Evolutionary conservation across 148 eudicot species (phyloP).

Genomic region (Nepenthes mirabilis): DNA sequence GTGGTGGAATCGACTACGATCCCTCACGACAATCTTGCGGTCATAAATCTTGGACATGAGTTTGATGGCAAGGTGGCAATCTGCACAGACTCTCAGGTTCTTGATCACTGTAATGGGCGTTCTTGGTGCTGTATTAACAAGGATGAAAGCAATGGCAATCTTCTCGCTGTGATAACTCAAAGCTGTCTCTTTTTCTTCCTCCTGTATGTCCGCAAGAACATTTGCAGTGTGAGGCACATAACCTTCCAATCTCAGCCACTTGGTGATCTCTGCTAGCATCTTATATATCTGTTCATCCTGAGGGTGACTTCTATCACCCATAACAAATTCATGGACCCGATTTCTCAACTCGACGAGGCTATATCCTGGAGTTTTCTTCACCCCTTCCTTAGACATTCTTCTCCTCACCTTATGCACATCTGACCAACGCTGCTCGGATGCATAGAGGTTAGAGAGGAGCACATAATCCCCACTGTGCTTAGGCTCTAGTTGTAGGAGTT

Average conservation of each 20-base stretch:
- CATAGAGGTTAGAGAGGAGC: conserved; percentile 70
- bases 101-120: conserved; percentile 54
- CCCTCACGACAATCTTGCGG: conserved; percentile 65
- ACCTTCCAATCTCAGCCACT: conserved; percentile 48
- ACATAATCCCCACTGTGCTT: conserved; percentile 77
- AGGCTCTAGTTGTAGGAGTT: conserved; percentile 47
- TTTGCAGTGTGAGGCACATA: conserved; percentile 45
- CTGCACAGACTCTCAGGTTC: conserved; percentile 69
- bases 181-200: conserved; percentile 82
- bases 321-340: conserved; percentile 47
- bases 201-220: conserved; percentile 78
- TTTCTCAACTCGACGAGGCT: conserved; percentile 70
- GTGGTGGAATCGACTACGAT: conserved; percentile 81
- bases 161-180: conserved; percentile 73
- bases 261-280: conserved; percentile 50
- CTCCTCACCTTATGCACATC: conserved; percentile 54
- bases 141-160: conserved; percentile 74
- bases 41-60: conserved; percentile 44
- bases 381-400: conserved; percentile 47
- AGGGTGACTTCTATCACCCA: conserved; percentile 69
- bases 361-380: conserved; percentile 49
- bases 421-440: conserved; percentile 57
- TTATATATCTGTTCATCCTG: conserved; percentile 46
- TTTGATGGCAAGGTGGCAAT: conserved; percentile 71
- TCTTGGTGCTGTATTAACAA: conserved; percentile 44